phyloP scores from a whole-genome alignment of 2,329 filamentous ascomycete species.

The Colletotrichum eremochloae region DNA sequence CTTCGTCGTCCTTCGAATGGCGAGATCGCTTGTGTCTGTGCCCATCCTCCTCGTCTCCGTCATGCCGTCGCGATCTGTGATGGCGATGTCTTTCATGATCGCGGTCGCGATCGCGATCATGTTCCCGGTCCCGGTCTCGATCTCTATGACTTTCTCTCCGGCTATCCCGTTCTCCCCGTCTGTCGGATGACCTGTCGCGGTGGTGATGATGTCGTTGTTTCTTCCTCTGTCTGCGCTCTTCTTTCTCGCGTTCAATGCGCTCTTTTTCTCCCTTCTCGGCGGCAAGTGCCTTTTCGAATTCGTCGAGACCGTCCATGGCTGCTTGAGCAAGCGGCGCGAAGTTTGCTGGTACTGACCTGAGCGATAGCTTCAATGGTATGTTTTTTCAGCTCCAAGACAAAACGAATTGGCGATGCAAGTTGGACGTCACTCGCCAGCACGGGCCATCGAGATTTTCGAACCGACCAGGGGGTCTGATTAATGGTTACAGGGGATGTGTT shows the following conservation, averaged over 20 bases:
- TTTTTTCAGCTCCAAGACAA: not conserved
- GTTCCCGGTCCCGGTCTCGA: constrained; percentile 49
- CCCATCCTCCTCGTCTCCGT: constrained; percentile 63
- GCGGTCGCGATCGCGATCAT: constrained; percentile 50
- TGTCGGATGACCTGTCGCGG: constrained; percentile 49
- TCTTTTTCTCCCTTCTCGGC: constrained; percentile 71
- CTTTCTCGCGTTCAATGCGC: constrained; percentile 59
- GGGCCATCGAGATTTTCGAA: constrained; percentile 26
- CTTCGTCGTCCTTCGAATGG: constrained; percentile 65
- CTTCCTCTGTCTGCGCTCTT: constrained; percentile 57
- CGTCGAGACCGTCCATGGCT: constrained; percentile 69
- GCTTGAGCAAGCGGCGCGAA: not conserved
- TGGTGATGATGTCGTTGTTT: constrained; percentile 65
- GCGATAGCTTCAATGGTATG: not conserved
- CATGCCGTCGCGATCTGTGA: constrained; percentile 52
- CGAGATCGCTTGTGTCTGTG: constrained; percentile 76
- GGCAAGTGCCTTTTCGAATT: constrained; percentile 84
- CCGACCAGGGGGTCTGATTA: constrained; percentile 25
- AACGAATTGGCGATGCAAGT: constrained; percentile 24
- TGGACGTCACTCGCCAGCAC: constrained; percentile 38
- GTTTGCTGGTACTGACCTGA: not conserved
- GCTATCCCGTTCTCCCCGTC: constrained; percentile 45
- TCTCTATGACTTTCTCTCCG: constrained; percentile 46
- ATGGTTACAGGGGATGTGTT: constrained; percentile 14
- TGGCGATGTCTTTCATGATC: constrained; percentile 50